Evolutionary conservation across 352 stramenopile species (phyloP).

Genomic region (Pythium aristosporum): DNA sequence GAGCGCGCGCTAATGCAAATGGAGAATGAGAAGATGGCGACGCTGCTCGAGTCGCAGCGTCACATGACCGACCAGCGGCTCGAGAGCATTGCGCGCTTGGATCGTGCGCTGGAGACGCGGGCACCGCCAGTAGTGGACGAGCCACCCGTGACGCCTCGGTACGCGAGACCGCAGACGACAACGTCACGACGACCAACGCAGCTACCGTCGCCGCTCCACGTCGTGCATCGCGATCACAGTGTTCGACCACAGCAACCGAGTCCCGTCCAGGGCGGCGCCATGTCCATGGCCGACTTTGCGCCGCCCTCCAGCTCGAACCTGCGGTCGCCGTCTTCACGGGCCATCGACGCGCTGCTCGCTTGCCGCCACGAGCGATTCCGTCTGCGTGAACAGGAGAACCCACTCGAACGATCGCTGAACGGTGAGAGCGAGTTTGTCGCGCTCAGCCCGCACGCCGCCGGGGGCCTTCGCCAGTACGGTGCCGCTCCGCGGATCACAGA

Average conservation of each 20-base stretch:
- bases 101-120: constrained; percentile 13
- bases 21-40: constrained; percentile 76
- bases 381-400: constrained; percentile 28
- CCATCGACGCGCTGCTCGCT: constrained; percentile 39
- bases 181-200: constrained; percentile 2
- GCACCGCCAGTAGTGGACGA: background rate
- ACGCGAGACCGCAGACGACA: background rate
- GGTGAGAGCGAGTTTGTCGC: constrained; percentile 75
- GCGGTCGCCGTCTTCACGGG: constrained; percentile 23
- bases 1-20: constrained; percentile 63
- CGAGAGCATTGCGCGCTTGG: constrained; percentile 26
- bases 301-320: constrained; percentile 21
- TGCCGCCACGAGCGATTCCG: constrained; percentile 44
- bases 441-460: constrained; percentile 17
- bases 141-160: background rate
- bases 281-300: constrained; percentile 72
- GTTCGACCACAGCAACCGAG: constrained; percentile 10
- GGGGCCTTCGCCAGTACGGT: constrained; percentile 4
- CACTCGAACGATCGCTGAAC: constrained; percentile 57
- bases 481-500: constrained; percentile 30
- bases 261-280: constrained; percentile 38
- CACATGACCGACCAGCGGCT: constrained; percentile 55
- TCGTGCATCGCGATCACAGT: constrained; percentile 17
- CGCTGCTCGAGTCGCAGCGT: constrained; percentile 57
- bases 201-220: constrained; percentile 17